Evolutionary conservation across 2,329 filamentous ascomycete genomes (phyloP).

Genomic region (Clonostachys sp.): DNA sequence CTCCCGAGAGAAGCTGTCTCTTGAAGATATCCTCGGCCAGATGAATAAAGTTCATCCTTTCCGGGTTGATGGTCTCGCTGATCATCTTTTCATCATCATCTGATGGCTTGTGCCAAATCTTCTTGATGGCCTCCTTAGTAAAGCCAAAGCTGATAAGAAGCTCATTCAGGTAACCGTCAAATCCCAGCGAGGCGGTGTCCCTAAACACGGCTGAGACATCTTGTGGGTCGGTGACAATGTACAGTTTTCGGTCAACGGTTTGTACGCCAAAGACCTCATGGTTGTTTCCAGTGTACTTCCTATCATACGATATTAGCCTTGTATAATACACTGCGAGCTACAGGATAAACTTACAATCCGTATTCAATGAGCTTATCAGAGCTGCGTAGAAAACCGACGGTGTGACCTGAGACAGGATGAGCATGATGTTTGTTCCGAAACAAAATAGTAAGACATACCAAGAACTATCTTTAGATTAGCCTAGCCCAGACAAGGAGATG

Average conservation of each 20-base stretch:
- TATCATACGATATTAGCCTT: neutral
- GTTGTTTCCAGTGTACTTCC: neutral
- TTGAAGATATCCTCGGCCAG: neutral
- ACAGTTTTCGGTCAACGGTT: neutral
- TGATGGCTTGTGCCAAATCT: slow-evolving; percentile 54
- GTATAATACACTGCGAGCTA: neutral
- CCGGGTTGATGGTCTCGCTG: slow-evolving; percentile 29
- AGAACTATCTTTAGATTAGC: neutral
- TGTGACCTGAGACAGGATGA: neutral
- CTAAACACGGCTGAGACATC: neutral
- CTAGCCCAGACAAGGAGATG: too few relatives aligned
- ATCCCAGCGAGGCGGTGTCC: neutral
- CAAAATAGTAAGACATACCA: neutral
- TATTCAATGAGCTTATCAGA: neutral
- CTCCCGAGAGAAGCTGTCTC: neutral
- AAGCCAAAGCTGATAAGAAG: neutral
- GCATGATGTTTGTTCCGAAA: neutral
- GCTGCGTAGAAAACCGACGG: neutral
- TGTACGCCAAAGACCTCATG: neutral
- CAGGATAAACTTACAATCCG: neutral
- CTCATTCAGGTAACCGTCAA: neutral
- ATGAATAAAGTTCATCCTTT: slow-evolving; percentile 27
- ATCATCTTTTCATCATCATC: slow-evolving; percentile 38
- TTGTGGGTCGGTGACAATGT: neutral
- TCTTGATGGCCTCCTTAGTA: slow-evolving; percentile 44